Base-by-base conservation (phyloP, 768 basidiomycete genomes). In the Pulveroboletus frians region DNA sequence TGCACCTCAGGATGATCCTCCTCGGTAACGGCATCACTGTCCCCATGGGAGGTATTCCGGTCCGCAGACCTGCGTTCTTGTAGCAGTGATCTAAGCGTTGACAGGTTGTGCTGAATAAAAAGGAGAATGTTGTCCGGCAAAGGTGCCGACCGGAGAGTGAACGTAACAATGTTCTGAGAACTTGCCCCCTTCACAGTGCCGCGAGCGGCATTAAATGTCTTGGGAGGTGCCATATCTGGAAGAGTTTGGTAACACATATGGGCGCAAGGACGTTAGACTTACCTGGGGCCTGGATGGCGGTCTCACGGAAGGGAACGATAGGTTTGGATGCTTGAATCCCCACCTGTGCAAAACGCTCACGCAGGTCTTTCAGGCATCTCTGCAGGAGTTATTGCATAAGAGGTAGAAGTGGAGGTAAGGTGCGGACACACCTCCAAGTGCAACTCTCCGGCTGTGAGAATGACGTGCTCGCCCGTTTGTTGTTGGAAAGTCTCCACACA, bases 401-500 rank as follows among this genome's bases (percentile, higher is more conserved):
- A 27, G 7, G n/a, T 30, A 46, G 21, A 21, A n/a, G 15, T 44
- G 37, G 47, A 37, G 6, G 9, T 11, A 18, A 26, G 38, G 53
- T 74, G 32, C 47, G 18, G 35, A 52, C 75, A 31, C 47, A 92
- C 93, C 81, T 98, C 96, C 21, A 97, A 72, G 68, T 98, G 96
- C 39, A 99, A 71, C 63, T 98, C 95, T 29, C 96, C 96, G 1
- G 96, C 96, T 3, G 90, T 90, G 51, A 97, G 69, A 54, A 99
- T 96, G 48, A 99, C 96, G 66, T 96, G 88, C 66, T 99, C 96
- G 29, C 96, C 96, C 0, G 94, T 96, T 59, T 91, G 82, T 68
- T 98, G 96, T 57, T 97, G 93, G 66, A 97, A 93, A 0, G 90
- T 94, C 64, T 98, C 92, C 4, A 95, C 94, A 55, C 93, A 98